Conservation (phyloP, 768 basidiomycete species). For the Mycena olivaceomarginata region DNA sequence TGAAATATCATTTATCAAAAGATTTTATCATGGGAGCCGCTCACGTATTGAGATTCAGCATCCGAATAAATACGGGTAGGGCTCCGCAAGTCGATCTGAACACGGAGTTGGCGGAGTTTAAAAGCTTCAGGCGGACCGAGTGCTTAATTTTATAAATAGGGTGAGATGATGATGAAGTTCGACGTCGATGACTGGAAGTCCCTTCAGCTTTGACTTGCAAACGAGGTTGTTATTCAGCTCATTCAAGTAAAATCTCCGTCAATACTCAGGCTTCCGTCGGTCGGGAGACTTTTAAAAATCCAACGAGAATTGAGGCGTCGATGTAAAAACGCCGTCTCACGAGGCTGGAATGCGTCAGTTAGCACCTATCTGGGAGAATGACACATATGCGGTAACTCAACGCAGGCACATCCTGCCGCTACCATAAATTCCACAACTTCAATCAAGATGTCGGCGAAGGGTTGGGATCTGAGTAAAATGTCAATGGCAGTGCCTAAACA, state of each 20-base stretch:
- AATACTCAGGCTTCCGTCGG: not conserved
- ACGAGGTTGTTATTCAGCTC: not conserved
- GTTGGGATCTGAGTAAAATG: not conserved
- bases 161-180: no score
- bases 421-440: not conserved
- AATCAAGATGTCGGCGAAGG: not conserved
- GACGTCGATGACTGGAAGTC: no score
- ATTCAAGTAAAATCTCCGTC: not conserved
- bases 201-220: no score
- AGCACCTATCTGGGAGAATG: not conserved
- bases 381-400: not conserved
- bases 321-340: not conserved
- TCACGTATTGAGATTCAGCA: no score
- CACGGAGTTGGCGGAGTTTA: no score
- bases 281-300: not conserved
- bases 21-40: no score
- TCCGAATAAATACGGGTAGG: no score
- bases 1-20: no score
- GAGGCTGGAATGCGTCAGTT: not conserved
- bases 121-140: no score
- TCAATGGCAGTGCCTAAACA: not conserved
- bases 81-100: no score
- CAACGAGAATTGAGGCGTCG: not conserved
- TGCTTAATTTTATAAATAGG: no score
- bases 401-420: not conserved